Percentiles rank a stretch among this genome's conserved stretches.
These are phyloP conservation scores for Peronosclerospora sorghi DNA, from an alignment of 352 stramenopile genomes.

Conservation along the genomic window DNA sequence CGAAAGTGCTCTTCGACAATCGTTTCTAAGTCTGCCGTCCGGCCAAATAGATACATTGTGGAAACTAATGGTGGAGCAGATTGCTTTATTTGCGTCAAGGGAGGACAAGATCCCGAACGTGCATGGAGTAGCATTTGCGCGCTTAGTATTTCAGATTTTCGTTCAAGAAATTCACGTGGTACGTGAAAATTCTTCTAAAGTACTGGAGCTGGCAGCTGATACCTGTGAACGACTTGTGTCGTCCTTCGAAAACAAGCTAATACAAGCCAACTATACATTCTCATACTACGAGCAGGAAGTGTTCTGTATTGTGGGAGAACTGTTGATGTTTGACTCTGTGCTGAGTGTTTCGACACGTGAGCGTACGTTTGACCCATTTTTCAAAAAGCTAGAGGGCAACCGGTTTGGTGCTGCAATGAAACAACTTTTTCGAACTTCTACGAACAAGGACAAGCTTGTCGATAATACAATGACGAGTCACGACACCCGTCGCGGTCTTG, in stretches of 20 bases:
- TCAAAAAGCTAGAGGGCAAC: slow-evolving; percentile 28
- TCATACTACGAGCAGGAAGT: slow-evolving; percentile 45
- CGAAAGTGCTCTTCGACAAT: slow-evolving; percentile 41
- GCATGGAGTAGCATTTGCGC: slow-evolving; percentile 35
- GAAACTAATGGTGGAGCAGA: slow-evolving; percentile 48
- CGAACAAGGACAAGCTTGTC: slow-evolving; percentile 2
- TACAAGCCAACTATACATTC: slow-evolving; percentile 10
- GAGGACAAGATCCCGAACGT: slow-evolving; percentile 6
- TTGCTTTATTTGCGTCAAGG: slow-evolving; percentile 16
- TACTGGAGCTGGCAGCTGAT: slow-evolving; percentile 32
- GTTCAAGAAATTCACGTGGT: slow-evolving; percentile 75
- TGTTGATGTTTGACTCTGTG: slow-evolving; percentile 61
- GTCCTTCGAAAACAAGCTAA: slow-evolving; percentile 17
- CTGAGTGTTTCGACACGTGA: slow-evolving; percentile 21
- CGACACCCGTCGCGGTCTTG: slow-evolving; percentile 12
- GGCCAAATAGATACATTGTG: slow-evolving; percentile 75
- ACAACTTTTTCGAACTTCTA: slow-evolving; percentile 21
- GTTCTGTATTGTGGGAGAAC: slow-evolving; percentile 63
- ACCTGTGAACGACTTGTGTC: slow-evolving; percentile 47
- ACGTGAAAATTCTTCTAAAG: slow-evolving; percentile 54
- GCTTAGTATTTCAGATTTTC: slow-evolving; percentile 67
- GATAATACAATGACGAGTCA: neutral
- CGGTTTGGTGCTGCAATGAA: slow-evolving; percentile 26
- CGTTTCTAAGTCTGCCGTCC: slow-evolving; percentile 60
- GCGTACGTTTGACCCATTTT: slow-evolving; percentile 39